Evolutionary conservation across 2,329 filamentous ascomycete genomes (phyloP).

Genomic region (Alternaria sp.): DNA sequence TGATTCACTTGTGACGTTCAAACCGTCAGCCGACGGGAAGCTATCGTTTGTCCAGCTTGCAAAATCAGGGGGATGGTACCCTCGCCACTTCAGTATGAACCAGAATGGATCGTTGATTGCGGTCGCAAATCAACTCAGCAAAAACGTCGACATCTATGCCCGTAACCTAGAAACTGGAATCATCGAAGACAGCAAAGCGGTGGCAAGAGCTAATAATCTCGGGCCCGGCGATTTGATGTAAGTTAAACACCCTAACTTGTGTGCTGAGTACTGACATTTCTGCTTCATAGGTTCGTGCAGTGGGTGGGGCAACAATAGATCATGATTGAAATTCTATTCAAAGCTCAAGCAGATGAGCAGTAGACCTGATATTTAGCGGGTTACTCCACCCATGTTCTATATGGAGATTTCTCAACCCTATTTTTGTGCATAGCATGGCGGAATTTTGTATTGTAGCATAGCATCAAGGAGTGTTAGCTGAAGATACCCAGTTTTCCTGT

Average conservation of each 20-base stretch:
- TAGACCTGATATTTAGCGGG: background rate
- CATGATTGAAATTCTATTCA: background rate
- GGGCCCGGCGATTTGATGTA: conserved; percentile 36
- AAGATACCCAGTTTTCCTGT: conserved; percentile 53
- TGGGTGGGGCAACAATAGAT: conserved; percentile 8
- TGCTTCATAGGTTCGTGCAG: conserved; percentile 9
- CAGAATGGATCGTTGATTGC: conserved; percentile 69
- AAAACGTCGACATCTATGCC: conserved; percentile 67
- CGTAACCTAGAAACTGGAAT: conserved; percentile 68
- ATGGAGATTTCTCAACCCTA: background rate
- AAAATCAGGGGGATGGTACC: conserved; percentile 70
- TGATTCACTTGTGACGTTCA: conserved; percentile 67
- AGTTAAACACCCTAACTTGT: background rate
- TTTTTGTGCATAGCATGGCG: background rate
- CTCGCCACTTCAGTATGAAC: conserved; percentile 74
- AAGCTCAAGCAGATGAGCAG: background rate
- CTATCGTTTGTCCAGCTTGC: conserved; percentile 65
- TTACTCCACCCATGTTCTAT: background rate
- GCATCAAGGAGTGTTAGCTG: background rate
- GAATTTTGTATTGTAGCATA: background rate
- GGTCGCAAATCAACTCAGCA: conserved; percentile 69
- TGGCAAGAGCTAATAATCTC: conserved; percentile 40
- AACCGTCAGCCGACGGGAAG: conserved; percentile 57
- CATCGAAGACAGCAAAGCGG: conserved; percentile 58
- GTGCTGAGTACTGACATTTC: background rate